phyloP scores from a whole-genome alignment of 106 monocot genomes.

The Allium cepa region DNA sequence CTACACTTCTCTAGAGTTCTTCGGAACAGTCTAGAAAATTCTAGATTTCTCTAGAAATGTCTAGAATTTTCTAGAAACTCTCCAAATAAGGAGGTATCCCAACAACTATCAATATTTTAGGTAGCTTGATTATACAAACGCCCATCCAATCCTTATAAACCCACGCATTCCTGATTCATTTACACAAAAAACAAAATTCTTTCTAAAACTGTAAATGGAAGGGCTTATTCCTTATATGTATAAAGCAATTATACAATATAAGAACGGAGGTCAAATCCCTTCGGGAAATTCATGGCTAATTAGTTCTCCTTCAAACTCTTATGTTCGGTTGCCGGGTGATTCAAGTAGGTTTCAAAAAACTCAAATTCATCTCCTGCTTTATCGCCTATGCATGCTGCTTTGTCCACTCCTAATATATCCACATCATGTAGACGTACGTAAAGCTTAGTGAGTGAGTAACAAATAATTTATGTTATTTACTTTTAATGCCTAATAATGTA shows the following conservation, averaged over 20 bases:
- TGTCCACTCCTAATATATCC: neutral
- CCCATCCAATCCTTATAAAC: too few species aligned
- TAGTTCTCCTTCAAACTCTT: constrained; percentile 24
- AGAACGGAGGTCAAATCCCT: constrained; percentile 21
- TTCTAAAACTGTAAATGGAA: constrained; percentile 25
- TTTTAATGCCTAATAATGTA: too few species aligned
- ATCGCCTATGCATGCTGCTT: neutral
- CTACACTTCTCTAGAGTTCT: too few species aligned
- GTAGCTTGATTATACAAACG: too few species aligned
- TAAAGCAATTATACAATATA: constrained; percentile 38
- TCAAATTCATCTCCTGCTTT: neutral
- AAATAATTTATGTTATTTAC: neutral
- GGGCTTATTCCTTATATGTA: constrained; percentile 54
- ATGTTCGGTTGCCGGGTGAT: neutral
- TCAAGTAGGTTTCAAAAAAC: neutral
- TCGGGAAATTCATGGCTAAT: constrained; percentile 16
- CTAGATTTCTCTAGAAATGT: too few species aligned
- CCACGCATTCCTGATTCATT: too few species aligned
- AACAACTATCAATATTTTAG: too few species aligned
- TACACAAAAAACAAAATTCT: too few species aligned
- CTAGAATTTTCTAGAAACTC: too few species aligned
- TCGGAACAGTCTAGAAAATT: too few species aligned
- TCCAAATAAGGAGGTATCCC: too few species aligned
- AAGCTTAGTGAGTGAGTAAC: neutral
- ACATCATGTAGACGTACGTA: neutral